phyloP scores from a whole-genome alignment of 139 green algal species.

The Pseudopediastrum boryanum region DNA sequence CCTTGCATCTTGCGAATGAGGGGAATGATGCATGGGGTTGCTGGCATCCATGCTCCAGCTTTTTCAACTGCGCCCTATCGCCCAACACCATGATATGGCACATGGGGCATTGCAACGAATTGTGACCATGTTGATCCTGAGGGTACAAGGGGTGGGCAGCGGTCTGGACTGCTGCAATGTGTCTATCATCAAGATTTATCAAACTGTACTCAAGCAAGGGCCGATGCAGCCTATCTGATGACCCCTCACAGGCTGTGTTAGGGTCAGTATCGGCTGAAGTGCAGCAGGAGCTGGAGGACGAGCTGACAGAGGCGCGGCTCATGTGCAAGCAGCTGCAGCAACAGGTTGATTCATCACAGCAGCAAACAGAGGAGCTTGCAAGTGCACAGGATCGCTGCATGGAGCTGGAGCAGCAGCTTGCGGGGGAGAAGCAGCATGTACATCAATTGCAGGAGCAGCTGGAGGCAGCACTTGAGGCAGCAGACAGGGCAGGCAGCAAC shows the following conservation, averaged over 20 bases:
- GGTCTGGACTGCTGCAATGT: too few species aligned
- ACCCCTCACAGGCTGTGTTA: not conserved
- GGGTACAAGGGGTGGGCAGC: too few species aligned
- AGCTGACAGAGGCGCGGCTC: not conserved
- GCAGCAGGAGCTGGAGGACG: not conserved
- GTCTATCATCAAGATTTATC: too few species aligned
- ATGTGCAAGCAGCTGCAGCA: not conserved
- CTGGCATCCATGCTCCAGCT: too few species aligned
- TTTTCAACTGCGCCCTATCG: too few species aligned
- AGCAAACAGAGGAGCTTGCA: slow-evolving; percentile 5
- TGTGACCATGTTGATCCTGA: too few species aligned
- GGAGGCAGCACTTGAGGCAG: not conserved
- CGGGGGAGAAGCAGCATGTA: not conserved
- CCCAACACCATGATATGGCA: too few species aligned
- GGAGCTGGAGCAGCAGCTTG: slow-evolving; percentile 21
- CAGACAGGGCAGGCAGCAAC: not conserved
- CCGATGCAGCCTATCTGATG: too few species aligned
- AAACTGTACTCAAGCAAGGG: too few species aligned
- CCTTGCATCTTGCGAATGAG: too few species aligned
- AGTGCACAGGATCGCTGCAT: not conserved
- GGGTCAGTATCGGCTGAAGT: not conserved
- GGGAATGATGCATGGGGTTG: too few species aligned
- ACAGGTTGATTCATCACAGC: not conserved
- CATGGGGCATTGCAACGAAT: too few species aligned
- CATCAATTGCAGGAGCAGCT: slow-evolving; percentile 8